Conservation (phyloP, 78 protist genomes). For the Pigoraptor vietnamica region DNA sequence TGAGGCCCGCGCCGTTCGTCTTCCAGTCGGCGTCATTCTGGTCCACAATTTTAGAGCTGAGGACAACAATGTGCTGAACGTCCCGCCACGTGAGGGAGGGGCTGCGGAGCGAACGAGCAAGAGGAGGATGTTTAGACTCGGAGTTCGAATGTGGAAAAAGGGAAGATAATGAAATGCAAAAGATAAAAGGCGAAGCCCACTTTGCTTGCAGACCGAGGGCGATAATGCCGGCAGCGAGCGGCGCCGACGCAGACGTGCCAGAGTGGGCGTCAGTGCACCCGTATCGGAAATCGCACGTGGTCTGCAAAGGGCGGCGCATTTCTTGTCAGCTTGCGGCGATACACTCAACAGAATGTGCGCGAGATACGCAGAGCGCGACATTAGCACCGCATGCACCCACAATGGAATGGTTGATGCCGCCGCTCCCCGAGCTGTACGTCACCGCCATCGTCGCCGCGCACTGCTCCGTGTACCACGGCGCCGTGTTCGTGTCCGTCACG, state of each 20-base stretch:
- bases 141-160: not conserved
- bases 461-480: not conserved
- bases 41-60: not conserved
- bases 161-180: not conserved
- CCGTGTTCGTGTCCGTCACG: not conserved
- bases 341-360: no score
- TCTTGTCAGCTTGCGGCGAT: no score
- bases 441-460: not conserved
- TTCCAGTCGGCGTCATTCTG: not conserved
- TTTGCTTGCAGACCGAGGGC: constrained; percentile 24
- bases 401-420: not conserved
- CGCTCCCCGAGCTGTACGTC: not conserved
- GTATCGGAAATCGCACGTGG: not conserved
- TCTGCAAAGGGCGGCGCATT: no score
- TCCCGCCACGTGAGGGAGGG: constrained; percentile 35
- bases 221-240: constrained; percentile 28
- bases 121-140: not conserved
- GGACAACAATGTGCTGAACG: constrained; percentile 19
- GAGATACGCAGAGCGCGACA: no score
- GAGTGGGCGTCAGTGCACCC: not conserved
- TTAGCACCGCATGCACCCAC: no score
- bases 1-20: constrained; percentile 8
- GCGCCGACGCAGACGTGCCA: constrained; percentile 43
- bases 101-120: not conserved
- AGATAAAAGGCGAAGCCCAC: not conserved